Evolutionary conservation across 495 filamentous ascomycete species (phyloP), one percentile per base, ranked within the genome.

Genomic region (Penicillium robsamsonii): DNA sequence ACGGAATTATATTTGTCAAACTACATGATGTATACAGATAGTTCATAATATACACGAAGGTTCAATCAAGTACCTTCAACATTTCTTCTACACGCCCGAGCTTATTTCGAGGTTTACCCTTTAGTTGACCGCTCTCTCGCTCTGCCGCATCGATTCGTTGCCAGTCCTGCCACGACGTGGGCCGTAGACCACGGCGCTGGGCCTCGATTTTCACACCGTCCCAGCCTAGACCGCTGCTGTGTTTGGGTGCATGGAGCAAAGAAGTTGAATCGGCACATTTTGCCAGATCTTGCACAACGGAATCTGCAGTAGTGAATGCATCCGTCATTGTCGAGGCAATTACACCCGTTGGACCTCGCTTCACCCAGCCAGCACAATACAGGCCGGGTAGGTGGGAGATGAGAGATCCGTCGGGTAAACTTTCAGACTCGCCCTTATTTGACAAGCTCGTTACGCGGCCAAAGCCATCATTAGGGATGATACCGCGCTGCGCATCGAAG

Each of bases 291-390:
- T 79, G 68, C 0, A 79, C 80, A 46, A 98, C 86, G 3, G 85
- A 84, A 68, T 96, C 91, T 0, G 85, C 95, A 2, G 92, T 96
- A 17, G 82, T 80, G 64, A 97, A 97, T 1, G 92, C 95, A 70
- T 97, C 95, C 50, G 87, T 85, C 93, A 98, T 96, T 0, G 94
- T 98, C 27, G 86, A 91, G 10, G 94, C 93, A 69, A 98, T 97
- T 4, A 97, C 93, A 6, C 94, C 94, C 5, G 92, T 96, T 0
- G 94, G 95, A 1, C 94, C 94, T 41, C 90, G 80, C 72, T 97
- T 97, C 20, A 96, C 92, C 94, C 94, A 98, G 4, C 94, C 94
- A 20, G 92, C 90, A 60, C 91, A 93, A 70, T 98, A 98, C 17
- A 96, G 64, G 1, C 95, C 95, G 2, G 89, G 88, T 1, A 96